These are phyloP conservation scores for Diaporthe vaccinii DNA, from an alignment of 2,329 filamentous ascomycete species.

Conservation along the genomic window DNA sequence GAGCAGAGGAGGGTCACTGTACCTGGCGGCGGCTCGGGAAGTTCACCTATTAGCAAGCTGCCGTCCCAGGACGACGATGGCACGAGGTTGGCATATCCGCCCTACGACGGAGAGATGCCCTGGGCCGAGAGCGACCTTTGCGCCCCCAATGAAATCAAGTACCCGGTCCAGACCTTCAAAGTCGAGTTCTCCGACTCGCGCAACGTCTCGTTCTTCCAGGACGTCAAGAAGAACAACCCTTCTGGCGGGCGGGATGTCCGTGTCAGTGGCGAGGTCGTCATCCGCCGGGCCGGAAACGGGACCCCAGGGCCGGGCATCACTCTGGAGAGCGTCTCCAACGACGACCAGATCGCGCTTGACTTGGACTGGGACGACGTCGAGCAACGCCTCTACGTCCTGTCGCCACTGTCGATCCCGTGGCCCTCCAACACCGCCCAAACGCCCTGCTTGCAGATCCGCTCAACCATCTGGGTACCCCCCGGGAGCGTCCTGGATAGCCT, in stretches of 20 bases:
- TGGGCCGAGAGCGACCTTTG: constrained; percentile 43
- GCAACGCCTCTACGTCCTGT: constrained; percentile 56
- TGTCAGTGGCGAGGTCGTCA: constrained; percentile 60
- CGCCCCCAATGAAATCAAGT: constrained; percentile 45
- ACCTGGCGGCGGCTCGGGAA: constrained; percentile 29
- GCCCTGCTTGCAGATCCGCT: constrained; percentile 63
- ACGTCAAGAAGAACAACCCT: constrained; percentile 45
- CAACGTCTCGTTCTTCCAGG: constrained; percentile 58
- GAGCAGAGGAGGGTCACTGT: constrained; percentile 22
- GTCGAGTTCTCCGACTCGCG: constrained; percentile 53
- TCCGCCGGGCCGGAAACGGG: constrained; percentile 54
- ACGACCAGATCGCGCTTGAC: constrained; percentile 54
- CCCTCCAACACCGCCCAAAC: neutral
- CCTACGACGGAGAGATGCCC: constrained; percentile 44
- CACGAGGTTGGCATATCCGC: constrained; percentile 46
- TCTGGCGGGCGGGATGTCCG: constrained; percentile 50
- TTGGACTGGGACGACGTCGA: constrained; percentile 50
- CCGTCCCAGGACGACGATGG: constrained; percentile 42
- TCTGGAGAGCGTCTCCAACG: constrained; percentile 61
- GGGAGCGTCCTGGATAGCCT: constrained; percentile 55
- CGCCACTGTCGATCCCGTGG: constrained; percentile 52
- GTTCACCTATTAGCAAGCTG: constrained; percentile 24
- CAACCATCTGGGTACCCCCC: constrained; percentile 62
- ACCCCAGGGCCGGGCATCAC: constrained; percentile 55
- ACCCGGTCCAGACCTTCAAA: constrained; percentile 48